These are phyloP conservation scores for Talaromyces sp. DNA, from an alignment of 2,329 filamentous ascomycete species.

Conservation along the genomic window DNA sequence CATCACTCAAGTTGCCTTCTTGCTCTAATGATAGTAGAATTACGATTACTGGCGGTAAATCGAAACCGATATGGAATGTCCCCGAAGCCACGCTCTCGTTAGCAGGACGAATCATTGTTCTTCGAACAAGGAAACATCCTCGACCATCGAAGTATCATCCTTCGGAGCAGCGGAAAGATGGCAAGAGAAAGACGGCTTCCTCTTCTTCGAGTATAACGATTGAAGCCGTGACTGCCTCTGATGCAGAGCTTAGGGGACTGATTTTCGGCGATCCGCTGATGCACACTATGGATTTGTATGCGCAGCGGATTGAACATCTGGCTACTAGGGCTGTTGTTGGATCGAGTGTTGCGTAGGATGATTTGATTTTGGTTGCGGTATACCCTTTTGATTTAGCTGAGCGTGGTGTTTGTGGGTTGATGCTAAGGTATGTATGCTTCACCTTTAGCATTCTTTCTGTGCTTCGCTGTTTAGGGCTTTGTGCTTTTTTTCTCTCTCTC, in stretches of 20 bases:
- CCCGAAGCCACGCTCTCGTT: conserved; percentile 65
- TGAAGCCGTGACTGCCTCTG: conserved; percentile 43
- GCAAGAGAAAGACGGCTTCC: conserved; percentile 51
- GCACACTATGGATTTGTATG: conserved; percentile 77
- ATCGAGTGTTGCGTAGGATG: background rate
- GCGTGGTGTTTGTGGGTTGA: background rate
- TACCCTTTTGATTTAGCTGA: conserved; percentile 3
- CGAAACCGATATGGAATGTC: conserved; percentile 55
- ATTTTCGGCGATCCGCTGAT: conserved; percentile 79
- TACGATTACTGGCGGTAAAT: background rate
- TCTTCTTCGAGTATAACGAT: background rate
- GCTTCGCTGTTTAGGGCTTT: background rate
- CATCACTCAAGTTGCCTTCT: conserved; percentile 3
- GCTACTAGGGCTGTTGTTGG: conserved; percentile 63
- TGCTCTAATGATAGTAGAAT: conserved; percentile 5
- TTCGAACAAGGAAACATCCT: conserved; percentile 41
- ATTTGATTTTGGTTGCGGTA: background rate
- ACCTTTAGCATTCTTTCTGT: background rate
- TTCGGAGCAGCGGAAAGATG: background rate
- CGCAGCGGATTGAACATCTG: conserved; percentile 65
- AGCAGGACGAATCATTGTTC: conserved; percentile 65
- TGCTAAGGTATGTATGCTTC: background rate
- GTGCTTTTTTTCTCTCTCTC: background rate
- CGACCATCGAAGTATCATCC: conserved; percentile 45
- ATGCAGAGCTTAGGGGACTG: conserved; percentile 65